Evolutionary conservation across 148 eudicot species (phyloP).

Genomic region (Suaeda aralocaspica): DNA sequence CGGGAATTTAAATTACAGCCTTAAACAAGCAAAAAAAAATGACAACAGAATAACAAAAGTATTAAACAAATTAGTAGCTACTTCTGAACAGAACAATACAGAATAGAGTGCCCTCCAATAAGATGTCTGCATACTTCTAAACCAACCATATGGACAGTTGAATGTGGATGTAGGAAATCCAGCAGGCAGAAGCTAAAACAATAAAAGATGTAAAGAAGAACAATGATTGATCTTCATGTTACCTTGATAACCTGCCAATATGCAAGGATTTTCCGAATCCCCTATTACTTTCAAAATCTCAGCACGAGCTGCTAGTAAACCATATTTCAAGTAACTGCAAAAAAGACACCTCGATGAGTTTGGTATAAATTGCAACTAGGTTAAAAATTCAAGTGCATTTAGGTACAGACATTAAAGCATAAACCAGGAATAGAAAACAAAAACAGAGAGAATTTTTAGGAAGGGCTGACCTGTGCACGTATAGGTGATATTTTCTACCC

Average conservation of each 20-base stretch:
- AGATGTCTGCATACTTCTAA: neutral
- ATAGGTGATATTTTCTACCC: slow-evolving; percentile 77
- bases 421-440: neutral
- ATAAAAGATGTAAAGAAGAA: neutral
- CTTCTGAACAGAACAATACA: neutral
- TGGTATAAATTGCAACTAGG: neutral
- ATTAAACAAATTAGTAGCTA: neutral
- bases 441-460: neutral
- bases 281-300: slow-evolving; percentile 71
- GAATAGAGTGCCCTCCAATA: neutral
- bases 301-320: slow-evolving; percentile 96
- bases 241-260: slow-evolving; percentile 76
- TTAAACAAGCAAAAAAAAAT: neutral
- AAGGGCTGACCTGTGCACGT: slow-evolving; percentile 79
- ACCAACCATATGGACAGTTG: no score
- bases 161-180: neutral
- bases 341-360: slow-evolving; percentile 8
- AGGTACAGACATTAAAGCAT: neutral
- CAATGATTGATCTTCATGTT: slow-evolving; percentile 14
- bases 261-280: slow-evolving; percentile 68
- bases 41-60: neutral
- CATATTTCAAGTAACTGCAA: slow-evolving; percentile 87
- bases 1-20: neutral
- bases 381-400: neutral
- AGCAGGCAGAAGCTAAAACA: neutral